Conservation (phyloP, 176 grass and related monocot species). For the Thinopyrum elongatum region DNA sequence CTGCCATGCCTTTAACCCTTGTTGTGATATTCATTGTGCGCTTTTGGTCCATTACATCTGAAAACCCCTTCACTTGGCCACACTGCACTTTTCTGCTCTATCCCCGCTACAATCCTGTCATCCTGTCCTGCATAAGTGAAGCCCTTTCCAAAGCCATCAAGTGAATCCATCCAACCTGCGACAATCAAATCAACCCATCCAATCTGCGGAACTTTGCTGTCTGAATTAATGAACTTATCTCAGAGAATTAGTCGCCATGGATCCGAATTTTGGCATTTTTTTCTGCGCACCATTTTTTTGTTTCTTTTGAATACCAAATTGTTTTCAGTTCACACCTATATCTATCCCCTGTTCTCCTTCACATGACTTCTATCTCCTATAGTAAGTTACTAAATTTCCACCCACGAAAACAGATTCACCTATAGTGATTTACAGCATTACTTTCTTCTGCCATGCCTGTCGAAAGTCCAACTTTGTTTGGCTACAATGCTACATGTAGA, state of each 20-base stretch:
- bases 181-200: too few species aligned
- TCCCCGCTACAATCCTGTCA: neutral
- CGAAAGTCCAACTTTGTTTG: neutral
- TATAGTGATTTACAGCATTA: too few species aligned
- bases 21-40: too few species aligned
- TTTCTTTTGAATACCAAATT: too few species aligned
- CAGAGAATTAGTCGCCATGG: neutral
- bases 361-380: too few species aligned
- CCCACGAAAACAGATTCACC: too few species aligned
- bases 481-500: conserved; percentile 27
- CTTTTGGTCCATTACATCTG: too few species aligned
- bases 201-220: neutral
- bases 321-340: too few species aligned
- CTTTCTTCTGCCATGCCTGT: neutral
- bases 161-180: neutral
- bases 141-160: neutral
- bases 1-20: too few species aligned
- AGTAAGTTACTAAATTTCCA: too few species aligned
- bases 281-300: neutral
- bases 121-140: neutral
- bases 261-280: neutral
- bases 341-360: too few species aligned
- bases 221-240: neutral
- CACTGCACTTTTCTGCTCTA: too few species aligned
- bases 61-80: neutral